Base-by-base conservation (phyloP, 331 rosid genomes). In the Erythrophleum ivorense region DNA sequence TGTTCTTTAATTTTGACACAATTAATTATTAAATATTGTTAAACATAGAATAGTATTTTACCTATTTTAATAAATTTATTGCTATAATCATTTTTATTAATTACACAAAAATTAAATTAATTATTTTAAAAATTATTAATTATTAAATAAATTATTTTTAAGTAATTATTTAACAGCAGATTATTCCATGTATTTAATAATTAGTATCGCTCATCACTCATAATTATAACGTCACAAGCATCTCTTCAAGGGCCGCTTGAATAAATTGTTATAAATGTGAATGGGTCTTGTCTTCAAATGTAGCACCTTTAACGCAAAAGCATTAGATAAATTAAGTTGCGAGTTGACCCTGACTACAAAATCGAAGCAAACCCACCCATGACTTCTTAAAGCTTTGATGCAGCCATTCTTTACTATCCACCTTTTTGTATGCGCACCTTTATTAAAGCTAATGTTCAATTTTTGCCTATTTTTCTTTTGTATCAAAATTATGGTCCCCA, bases 291-390 rank as follows among this genome's bases (percentile, higher is more conserved):
- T 48, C 78, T 71, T 77, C 6, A 21, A 18, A 43, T 9, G 29
- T 24, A 34, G 50, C 52, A 74, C 70, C 77, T 24, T 66, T 43
- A 38, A 38, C 13, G 54, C 31, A 59, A 80, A 80, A 68, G 52
- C 52, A 55, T 14, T 55, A 58, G 55, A 57, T 68, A 40, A 24
- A 24, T 24, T 24, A 79, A 79, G 71, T 80, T 66, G 36, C 29
- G 14, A 5, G 41, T 77, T 85, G 83, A 85, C 70, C 77, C 49
- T 41, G 1, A 0, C 33, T 29, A 49, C 73, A 31, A 84, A 73
- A 71, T 65, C 66, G 36, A 79, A 19, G 78, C 58, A 62, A 24
- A 24, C 29, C 29, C 3, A 11, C 72, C 4, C 33, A 29, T 58
- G 43, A 60, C 65, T 63, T 50, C 7, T 15, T 50, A 48, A 50